These are phyloP conservation scores for Ophiostoma australiae DNA, from an alignment of 2,329 filamentous ascomycete species.

Conservation along the genomic window DNA sequence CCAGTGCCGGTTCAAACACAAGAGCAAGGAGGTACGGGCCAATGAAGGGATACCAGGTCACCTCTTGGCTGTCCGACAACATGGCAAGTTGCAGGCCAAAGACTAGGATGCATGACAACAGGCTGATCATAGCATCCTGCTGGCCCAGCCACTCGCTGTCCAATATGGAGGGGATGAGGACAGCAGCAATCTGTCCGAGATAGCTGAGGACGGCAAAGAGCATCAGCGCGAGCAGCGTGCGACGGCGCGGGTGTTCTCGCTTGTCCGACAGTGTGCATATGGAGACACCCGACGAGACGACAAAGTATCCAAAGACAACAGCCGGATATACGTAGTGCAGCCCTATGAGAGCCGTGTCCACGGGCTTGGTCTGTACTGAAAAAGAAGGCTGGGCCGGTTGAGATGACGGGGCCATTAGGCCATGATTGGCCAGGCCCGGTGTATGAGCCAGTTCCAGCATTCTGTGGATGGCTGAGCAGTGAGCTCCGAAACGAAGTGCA, in stretches of 20 bases:
- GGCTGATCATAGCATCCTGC: conserved; percentile 50
- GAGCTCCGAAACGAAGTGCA: not conserved
- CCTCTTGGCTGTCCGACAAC: conserved; percentile 46
- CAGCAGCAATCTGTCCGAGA: conserved; percentile 42
- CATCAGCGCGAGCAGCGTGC: conserved; percentile 43
- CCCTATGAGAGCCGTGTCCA: conserved; percentile 36
- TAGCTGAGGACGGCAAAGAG: conserved; percentile 44
- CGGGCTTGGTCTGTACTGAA: conserved; percentile 22
- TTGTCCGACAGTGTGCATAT: conserved; percentile 46
- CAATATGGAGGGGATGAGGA: conserved; percentile 38
- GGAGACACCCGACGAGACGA: conserved; percentile 46
- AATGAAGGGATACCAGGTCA: conserved; percentile 59
- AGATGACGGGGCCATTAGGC: not conserved
- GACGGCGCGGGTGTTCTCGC: conserved; percentile 39
- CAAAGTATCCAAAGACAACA: conserved; percentile 53
- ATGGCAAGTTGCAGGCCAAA: conserved; percentile 57
- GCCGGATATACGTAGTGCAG: conserved; percentile 58
- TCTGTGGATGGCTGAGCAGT: not conserved
- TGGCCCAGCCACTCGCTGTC: conserved; percentile 40
- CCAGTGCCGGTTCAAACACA: conserved; percentile 48
- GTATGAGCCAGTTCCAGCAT: conserved; percentile 11
- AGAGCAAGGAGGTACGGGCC: conserved; percentile 58
- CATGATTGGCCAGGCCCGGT: not conserved
- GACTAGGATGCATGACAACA: conserved; percentile 58
- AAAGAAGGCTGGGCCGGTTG: conserved; percentile 1